Base-by-base conservation (phyloP, 306 rosid species). In the Lupinus albus region DNA sequence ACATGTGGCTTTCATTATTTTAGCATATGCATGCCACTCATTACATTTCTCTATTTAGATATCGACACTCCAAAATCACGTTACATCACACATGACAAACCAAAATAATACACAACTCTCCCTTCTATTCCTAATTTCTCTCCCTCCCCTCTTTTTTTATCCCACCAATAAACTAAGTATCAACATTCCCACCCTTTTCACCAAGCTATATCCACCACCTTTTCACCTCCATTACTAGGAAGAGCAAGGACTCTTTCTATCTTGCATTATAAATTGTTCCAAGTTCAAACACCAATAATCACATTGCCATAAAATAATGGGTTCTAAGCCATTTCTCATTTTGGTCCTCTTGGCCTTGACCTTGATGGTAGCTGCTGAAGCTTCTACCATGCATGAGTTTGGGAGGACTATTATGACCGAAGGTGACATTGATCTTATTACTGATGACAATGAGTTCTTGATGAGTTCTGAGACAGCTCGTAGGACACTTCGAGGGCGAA, bases 371-470 rank as follows among this genome's bases (percentile, higher is more conserved):
- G 68, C 67, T 17, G 5, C 67, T 17, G 72, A 73, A 53, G 72
- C 87, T n/a, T 59, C 84, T 25, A 25, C 28, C 28, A 25, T 72
- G 3, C 67, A 71, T 0, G 78, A 49, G 0, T 18, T 36, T 12
- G 8, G 11, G 2, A 25, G 64, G 5, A 4, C 28, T 4, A 4
- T 4, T 25, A 18, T 36, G 11, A 5, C 6, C 1, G 44, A 70
- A 0, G 83, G 61, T 0, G 74, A 74, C 11, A 68, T 51, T 0
- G 83, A 76, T 30, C 11, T 71, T n/a, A 72, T 84, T 2, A 80
- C 69, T 5, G 80, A 78, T 0, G 82, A 76, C 4, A 78, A 82
- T 12, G 86, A 87, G 72, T 72, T 79, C 76, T 7, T 81, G 74
- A 44, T 79, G 68, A 77, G 67, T 48, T 70, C 87, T 0, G 83